Evolutionary conservation across 2,329 filamentous ascomycete genomes (phyloP).

Genomic region (Amauroascus verrucosus): DNA sequence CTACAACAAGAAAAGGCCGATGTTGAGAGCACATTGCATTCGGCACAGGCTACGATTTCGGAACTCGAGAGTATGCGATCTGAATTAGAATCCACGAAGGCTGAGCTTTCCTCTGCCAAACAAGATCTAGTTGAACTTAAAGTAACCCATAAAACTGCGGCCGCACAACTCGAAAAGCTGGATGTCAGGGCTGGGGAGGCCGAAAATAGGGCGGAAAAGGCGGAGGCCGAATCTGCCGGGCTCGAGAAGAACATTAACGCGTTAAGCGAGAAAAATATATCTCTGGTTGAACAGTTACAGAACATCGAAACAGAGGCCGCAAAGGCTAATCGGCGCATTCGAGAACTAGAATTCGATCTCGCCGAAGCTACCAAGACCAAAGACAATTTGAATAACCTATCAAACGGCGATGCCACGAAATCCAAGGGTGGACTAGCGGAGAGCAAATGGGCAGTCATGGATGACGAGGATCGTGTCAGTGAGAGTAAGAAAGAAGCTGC

Average conservation of each 20-base stretch:
- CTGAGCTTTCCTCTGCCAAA: slow-evolving; percentile 32
- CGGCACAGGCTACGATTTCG: slow-evolving; percentile 51
- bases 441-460: slow-evolving; percentile 34
- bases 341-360: slow-evolving; percentile 19
- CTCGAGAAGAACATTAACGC: slow-evolving; percentile 27
- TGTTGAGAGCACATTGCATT: slow-evolving; percentile 34
- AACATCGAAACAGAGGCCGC: slow-evolving; percentile 16
- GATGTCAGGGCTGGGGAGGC: slow-evolving; percentile 9
- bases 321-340: slow-evolving; percentile 23
- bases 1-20: slow-evolving; percentile 35
- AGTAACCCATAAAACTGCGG: slow-evolving; percentile 31
- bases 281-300: slow-evolving; percentile 16
- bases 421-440: slow-evolving; percentile 26
- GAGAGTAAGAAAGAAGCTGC: slow-evolving; percentile 23
- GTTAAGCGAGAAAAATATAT: slow-evolving; percentile 18
- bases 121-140: slow-evolving; percentile 28
- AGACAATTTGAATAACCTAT: slow-evolving; percentile 9
- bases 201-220: slow-evolving; percentile 13
- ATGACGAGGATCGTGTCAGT: slow-evolving; percentile 18
- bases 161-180: slow-evolving; percentile 24
- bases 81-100: slow-evolving; percentile 55
- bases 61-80: slow-evolving; percentile 68
- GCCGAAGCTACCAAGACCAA: slow-evolving; percentile 13
- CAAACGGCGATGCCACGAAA: slow-evolving; percentile 16
- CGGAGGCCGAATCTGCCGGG: slow-evolving; percentile 29